A percentile compares a stretch with the other conserved stretches of the same genome.
These are phyloP conservation scores for Turnera subulata DNA, from an alignment of 345 rosid genomes.

Conservation along the genomic window DNA sequence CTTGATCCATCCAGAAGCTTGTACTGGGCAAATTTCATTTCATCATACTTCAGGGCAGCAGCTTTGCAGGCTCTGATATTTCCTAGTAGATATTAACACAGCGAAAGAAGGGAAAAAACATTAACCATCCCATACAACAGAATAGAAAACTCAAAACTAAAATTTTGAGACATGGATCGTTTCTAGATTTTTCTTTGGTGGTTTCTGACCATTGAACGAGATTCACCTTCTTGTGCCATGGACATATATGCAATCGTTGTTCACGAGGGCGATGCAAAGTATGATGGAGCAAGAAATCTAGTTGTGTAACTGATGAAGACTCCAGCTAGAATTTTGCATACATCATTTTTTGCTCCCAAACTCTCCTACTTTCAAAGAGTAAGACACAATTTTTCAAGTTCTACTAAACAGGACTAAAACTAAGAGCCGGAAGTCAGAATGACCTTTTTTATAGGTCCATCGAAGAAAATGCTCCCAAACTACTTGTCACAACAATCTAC, in stretches of 20 bases:
- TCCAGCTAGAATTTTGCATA: no score
- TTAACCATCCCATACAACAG: not conserved
- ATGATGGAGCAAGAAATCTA: not conserved
- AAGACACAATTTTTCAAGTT: no score
- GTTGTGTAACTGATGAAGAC: no score
- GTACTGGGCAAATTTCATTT: slow-evolving; percentile 61
- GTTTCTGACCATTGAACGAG: not conserved
- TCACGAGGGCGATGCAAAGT: not conserved
- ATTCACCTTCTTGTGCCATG: not conserved
- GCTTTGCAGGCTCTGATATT: slow-evolving; percentile 62
- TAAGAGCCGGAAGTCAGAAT: no score
- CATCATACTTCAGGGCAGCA: slow-evolving; percentile 74
- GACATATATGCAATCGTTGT: not conserved
- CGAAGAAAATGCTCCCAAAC: no score
- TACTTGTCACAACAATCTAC: no score
- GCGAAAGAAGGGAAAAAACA: not conserved
- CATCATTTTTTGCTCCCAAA: no score
- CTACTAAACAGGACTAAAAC: no score
- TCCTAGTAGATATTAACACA: slow-evolving; percentile 24
- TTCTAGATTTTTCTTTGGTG: not conserved
- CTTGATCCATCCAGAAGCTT: slow-evolving; percentile 12
- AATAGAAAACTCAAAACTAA: not conserved
- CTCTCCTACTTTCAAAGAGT: no score
- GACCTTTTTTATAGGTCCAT: no score
- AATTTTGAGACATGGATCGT: not conserved